Percentiles rank a stretch among this genome's conserved stretches.
Evolutionary conservation across 2,329 filamentous ascomycete genomes (phyloP).

Genomic region (Aspergillus sojae): DNA sequence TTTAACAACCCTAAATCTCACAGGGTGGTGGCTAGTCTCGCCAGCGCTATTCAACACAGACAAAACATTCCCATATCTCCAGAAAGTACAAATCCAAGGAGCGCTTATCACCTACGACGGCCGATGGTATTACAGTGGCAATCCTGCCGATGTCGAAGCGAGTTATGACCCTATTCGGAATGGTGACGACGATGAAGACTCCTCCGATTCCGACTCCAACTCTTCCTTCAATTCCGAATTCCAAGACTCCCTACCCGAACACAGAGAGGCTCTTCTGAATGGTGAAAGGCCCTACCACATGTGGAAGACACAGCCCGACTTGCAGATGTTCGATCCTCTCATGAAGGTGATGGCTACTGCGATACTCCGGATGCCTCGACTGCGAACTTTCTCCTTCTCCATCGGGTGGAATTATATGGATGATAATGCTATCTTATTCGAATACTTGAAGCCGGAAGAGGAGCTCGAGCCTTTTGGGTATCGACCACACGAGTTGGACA

Average conservation of each 20-base stretch:
- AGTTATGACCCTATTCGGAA: not conserved
- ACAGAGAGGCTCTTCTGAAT: not conserved
- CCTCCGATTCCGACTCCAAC: not conserved
- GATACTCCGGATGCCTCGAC: not conserved
- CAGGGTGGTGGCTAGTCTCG: not conserved
- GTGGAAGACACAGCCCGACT: conserved; percentile 2
- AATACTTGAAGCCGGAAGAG: not conserved
- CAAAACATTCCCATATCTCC: not conserved
- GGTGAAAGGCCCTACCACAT: not conserved
- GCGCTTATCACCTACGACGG: conserved; percentile 5
- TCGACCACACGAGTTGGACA: not conserved
- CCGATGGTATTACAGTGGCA: conserved; percentile 6
- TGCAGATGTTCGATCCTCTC: conserved; percentile 2
- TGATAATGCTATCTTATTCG: not conserved
- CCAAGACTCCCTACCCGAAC: not conserved
- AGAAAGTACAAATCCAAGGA: not conserved
- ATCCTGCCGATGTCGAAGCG: not conserved
- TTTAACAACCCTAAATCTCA: not conserved
- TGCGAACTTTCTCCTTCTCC: not conserved
- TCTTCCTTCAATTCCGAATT: conserved; percentile 6
- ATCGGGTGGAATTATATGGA: not conserved
- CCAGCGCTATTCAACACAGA: not conserved
- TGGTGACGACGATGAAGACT: not conserved
- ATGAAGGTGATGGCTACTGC: not conserved
- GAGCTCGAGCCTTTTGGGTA: not conserved